Conservation (phyloP, 169 alveolate genomes). For the Theileria orientalis region DNA sequence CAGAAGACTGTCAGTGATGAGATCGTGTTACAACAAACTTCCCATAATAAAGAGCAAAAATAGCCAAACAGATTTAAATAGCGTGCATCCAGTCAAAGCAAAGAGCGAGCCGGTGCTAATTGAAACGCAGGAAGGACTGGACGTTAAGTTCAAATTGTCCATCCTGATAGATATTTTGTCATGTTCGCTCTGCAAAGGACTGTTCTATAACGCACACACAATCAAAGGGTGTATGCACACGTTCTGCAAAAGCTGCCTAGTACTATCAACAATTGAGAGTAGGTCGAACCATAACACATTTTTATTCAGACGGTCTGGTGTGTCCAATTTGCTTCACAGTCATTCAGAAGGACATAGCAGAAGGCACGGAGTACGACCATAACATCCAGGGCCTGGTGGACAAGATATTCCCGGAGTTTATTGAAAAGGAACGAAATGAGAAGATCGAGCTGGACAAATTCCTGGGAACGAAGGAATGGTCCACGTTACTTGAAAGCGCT, state of each 20-base stretch:
- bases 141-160: conserved; percentile 47
- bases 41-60: conserved; percentile 7
- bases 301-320: conserved; percentile 21
- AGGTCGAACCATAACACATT: neutral
- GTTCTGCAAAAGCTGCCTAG: conserved; percentile 69
- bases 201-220: conserved; percentile 69
- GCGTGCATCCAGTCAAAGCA: neutral
- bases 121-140: conserved; percentile 25
- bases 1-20: conserved; percentile 1
- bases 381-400: conserved; percentile 55
- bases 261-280: conserved; percentile 40
- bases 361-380: conserved; percentile 39
- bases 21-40: conserved; percentile 8
- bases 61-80: neutral
- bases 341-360: conserved; percentile 12
- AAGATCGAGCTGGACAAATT: neutral
- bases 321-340: conserved; percentile 37
- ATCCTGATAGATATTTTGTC: conserved; percentile 53
- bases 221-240: conserved; percentile 73
- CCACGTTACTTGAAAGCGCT: too few species aligned
- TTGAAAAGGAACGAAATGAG: conserved; percentile 1
- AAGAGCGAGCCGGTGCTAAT: conserved; percentile 4
- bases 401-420: conserved; percentile 40
- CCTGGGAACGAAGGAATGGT: conserved; percentile 8
- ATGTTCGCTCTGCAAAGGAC: conserved; percentile 65